A percentile compares a stretch with the other conserved stretches of the same genome.
Evolutionary conservation across 192 early-diverging fungal genomes (phyloP).

Genomic region (Umbelopsis sp.): DNA sequence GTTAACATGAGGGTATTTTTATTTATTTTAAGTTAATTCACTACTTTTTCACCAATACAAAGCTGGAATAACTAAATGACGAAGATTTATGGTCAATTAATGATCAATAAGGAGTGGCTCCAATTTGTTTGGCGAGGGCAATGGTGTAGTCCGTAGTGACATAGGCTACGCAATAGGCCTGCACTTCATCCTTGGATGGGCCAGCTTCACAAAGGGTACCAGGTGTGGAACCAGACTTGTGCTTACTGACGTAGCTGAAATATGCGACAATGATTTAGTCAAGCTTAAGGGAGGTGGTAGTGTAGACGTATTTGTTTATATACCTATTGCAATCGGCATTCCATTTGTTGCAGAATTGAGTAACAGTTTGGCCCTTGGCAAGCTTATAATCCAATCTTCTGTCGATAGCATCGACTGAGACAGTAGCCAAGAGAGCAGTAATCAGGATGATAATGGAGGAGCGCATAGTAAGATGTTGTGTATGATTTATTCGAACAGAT

Average conservation of each 20-base stretch:
- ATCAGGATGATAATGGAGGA: neutral
- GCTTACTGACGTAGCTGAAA: neutral
- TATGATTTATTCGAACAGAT: neutral
- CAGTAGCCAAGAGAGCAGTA: slow-evolving; percentile 2
- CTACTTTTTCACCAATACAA: too few species aligned
- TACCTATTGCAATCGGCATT: neutral
- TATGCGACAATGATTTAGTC: neutral
- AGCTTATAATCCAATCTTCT: slow-evolving; percentile 1
- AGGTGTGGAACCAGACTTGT: neutral
- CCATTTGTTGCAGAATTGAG: slow-evolving; percentile 5
- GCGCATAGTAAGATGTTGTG: neutral
- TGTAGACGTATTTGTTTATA: neutral
- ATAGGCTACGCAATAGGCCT: neutral
- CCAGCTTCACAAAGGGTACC: neutral
- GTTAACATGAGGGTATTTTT: too few species aligned
- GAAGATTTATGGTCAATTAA: neutral
- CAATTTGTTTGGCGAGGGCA: neutral
- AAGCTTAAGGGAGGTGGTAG: neutral
- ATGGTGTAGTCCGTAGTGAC: neutral
- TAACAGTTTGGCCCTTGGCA: neutral
- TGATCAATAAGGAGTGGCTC: neutral
- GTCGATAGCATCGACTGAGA: neutral
- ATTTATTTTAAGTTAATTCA: too few species aligned
- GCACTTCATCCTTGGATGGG: neutral
- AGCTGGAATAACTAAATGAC: too few species aligned